phyloP scores from a whole-genome alignment of 2,329 filamentous ascomycete genomes.

The Cladobotryum protrusum region DNA sequence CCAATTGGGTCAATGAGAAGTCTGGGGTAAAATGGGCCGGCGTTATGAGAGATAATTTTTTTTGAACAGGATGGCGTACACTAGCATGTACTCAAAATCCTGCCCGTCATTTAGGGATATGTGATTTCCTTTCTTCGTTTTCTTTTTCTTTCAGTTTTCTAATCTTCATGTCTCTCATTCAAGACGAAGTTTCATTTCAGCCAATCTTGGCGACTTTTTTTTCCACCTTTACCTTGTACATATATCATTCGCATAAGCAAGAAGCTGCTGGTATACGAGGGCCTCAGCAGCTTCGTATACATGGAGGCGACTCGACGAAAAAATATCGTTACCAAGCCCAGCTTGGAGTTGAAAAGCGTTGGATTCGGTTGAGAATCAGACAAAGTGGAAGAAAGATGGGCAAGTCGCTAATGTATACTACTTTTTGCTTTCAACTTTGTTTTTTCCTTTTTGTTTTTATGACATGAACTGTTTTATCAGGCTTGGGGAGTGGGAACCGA shows the following conservation, averaged over 20 bases:
- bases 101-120: slow-evolving; percentile 19
- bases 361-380: background rate
- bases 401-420: slow-evolving; percentile 24
- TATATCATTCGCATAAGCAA: background rate
- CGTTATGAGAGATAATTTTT: slow-evolving; percentile 22
- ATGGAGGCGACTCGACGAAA: background rate
- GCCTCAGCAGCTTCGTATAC: too few species aligned
- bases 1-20: slow-evolving; percentile 15
- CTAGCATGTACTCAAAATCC: slow-evolving; percentile 19
- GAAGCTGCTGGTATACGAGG: background rate
- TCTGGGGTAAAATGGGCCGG: slow-evolving; percentile 21
- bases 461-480: background rate
- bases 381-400: slow-evolving; percentile 12
- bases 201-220: slow-evolving; percentile 8
- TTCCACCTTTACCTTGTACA: slow-evolving; percentile 13
- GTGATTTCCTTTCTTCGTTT: slow-evolving; percentile 13
- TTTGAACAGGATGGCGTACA: slow-evolving; percentile 15
- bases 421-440: slow-evolving; percentile 15
- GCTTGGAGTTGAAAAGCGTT: background rate
- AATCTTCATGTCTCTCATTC: background rate
- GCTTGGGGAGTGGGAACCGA: slow-evolving; percentile 11
- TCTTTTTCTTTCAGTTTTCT: slow-evolving; percentile 8
- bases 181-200: background rate
- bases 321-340: slow-evolving; percentile 2
- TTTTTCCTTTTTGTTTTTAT: slow-evolving; percentile 9